phyloP scores from a whole-genome alignment of 2,329 filamentous ascomycete species.

The Ascomycota sp. region DNA sequence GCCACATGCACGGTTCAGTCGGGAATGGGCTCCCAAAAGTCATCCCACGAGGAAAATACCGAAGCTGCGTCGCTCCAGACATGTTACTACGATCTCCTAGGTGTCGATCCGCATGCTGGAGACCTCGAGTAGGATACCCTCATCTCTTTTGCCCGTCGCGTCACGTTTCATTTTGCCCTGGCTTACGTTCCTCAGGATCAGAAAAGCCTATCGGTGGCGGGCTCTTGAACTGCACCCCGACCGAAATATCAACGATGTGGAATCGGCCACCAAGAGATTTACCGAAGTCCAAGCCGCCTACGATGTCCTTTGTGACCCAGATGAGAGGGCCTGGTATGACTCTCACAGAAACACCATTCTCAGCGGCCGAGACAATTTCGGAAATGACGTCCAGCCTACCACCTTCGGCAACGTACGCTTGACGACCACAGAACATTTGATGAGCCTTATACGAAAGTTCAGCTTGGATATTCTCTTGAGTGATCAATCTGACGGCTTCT shows the following conservation, averaged over 20 bases:
- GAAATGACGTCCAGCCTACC: no score
- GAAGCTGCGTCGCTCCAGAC: conserved; percentile 32
- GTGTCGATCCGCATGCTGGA: conserved; percentile 48
- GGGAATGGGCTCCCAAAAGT: conserved; percentile 36
- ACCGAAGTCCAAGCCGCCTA: no score
- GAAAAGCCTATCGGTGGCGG: conserved; percentile 78
- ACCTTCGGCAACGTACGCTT: no score
- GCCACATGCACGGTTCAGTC: neutral
- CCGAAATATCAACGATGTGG: conserved; percentile 72
- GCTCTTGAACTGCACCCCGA: conserved; percentile 90
- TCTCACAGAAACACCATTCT: conserved; percentile 2
- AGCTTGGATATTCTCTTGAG: no score
- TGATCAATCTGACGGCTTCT: no score
- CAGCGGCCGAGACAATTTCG: no score
- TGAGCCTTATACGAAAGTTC: conserved; percentile 5
- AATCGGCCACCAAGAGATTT: conserved; percentile 45
- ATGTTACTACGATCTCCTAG: conserved; percentile 74
- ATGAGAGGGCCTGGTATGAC: no score
- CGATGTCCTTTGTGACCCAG: no score
- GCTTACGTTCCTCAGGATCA: conserved; percentile 38
- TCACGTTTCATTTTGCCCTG: no score
- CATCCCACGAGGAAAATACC: conserved; percentile 13
- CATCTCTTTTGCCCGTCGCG: neutral
- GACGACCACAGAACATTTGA: no score
- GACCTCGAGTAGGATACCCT: conserved; percentile 47